Evolutionary conservation across 106 monocot species (phyloP), one percentile per base, ranked within the genome.

Genomic region (Allium fistulosum): DNA sequence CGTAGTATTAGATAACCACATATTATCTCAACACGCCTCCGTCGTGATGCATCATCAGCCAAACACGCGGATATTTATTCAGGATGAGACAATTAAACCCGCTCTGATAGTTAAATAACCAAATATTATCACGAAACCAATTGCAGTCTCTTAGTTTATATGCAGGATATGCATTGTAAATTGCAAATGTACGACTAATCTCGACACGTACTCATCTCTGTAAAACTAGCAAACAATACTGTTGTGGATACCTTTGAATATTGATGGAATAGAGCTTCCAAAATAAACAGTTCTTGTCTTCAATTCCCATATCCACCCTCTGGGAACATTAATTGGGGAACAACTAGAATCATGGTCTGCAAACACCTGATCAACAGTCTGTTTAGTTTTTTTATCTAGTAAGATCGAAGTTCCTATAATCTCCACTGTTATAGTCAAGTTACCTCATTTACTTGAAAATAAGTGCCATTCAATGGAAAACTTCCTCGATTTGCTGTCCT

Each of bases 301-400:
- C 46, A 84, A 49, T 46, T 71, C 71, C 80, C 80, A 84, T 77
- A 84, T 69, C 62, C 55, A 73, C 1, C 65, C 51, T 16, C 77
- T 69, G 10, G 84, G 80, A 66, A 80, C 69, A 61, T 77, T 56
- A 66, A 84, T 66, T 27, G 84, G 84, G 28, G 22, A 53, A 48
- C 69, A 69, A 53, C 84, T 84, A 49, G 80, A 77, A 58, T 57
- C n/a, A 63, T 84, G 84, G 77, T 84, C 84, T 47, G 84, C 84
- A 80, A 84, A 84, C 37, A 84, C 80, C 80, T 84, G 70, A 59
- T 77, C 8, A 11, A 60, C 9, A 67, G 52, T 27, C 3, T 15
- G 13, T 17, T 14, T 68, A 15, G 49, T 10, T 59, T 22, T 59
- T 59, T 64, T 37, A 7, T 10, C 64, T 48, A 64, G 17, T 0